Evolutionary conservation across 305 asterid species (phyloP).

Genomic region (Plantago rigida): DNA sequence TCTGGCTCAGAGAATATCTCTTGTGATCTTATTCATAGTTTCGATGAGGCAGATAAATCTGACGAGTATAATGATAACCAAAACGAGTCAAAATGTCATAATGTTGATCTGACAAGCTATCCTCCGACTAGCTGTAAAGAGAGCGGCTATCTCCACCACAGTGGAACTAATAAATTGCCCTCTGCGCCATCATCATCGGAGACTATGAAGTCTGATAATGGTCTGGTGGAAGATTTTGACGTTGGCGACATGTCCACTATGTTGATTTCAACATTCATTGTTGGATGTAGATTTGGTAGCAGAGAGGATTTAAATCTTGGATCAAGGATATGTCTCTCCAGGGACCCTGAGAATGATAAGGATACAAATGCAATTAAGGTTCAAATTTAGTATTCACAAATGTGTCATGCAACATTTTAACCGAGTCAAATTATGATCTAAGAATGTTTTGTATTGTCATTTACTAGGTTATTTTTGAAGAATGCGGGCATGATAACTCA

Average conservation of each 20-base stretch:
- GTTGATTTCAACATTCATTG: conserved; percentile 54
- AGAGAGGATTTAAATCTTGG: conserved; percentile 38
- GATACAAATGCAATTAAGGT: conserved; percentile 88
- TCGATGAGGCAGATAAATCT: conserved; percentile 26
- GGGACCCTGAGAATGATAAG: conserved; percentile 65
- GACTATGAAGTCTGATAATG: conserved; percentile 27
- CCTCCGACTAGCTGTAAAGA: conserved; percentile 25
- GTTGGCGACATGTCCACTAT: conserved; percentile 34
- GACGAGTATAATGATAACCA: conserved; percentile 26
- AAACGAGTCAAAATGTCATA: conserved; percentile 6
- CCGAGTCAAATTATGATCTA: conserved; percentile 10
- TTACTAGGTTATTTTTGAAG: conserved; percentile 57
- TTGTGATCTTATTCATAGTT: conserved; percentile 21
- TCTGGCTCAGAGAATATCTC: conserved; percentile 16
- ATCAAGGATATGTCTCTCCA: conserved; percentile 47
- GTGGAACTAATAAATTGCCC: conserved; percentile 22
- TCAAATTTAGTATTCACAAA: conserved; percentile 8
- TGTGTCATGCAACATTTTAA: conserved; percentile 13
- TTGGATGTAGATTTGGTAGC: conserved; percentile 67
- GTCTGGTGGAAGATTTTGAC: conserved; percentile 27
- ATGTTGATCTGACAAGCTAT: conserved; percentile 21
- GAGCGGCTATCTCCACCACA: conserved; percentile 25
- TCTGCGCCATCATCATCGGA: conserved; percentile 26
- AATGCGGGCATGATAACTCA: conserved; percentile 36
- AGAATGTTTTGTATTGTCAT: conserved; percentile 17